These are phyloP conservation scores for Beauveria caledonica DNA, from an alignment of 2,329 filamentous ascomycete genomes.

Conservation along the genomic window DNA sequence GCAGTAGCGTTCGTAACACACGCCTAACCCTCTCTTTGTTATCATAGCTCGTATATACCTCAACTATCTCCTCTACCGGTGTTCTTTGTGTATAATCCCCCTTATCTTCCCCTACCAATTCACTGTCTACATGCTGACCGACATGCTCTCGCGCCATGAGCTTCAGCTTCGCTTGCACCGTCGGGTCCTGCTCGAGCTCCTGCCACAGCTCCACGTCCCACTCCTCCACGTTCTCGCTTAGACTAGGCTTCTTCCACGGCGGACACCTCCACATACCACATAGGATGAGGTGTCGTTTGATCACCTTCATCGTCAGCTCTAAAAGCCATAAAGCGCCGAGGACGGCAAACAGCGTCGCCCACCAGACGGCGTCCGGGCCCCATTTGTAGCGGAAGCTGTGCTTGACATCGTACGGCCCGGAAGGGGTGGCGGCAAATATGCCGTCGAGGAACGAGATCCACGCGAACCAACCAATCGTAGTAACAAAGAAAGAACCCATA, in stretches of 20 bases:
- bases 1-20: no score
- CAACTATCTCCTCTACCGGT: background rate
- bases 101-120: conserved; percentile 16
- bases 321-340: conserved; percentile 52
- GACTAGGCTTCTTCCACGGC: conserved; percentile 29
- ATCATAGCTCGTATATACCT: background rate
- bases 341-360: conserved; percentile 59
- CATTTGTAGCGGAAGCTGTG: conserved; percentile 58
- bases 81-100: conserved; percentile 9
- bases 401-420: conserved; percentile 57
- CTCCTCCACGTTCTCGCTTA: conserved; percentile 35
- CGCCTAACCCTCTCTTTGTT: background rate
- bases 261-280: conserved; percentile 40
- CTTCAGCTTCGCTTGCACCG: conserved; percentile 33
- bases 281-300: conserved; percentile 38
- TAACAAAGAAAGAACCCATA: conserved; percentile 48
- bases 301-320: conserved; percentile 52
- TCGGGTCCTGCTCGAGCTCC: conserved; percentile 46
- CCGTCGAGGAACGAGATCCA: conserved; percentile 68
- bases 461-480: conserved; percentile 55
- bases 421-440: conserved; percentile 45
- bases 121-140: conserved; percentile 17
- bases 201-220: conserved; percentile 50
- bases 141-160: conserved; percentile 31
- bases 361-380: conserved; percentile 65